Evolutionary conservation across 495 filamentous ascomycete species (phyloP).

Genomic region (Chaetomium cochliodes): DNA sequence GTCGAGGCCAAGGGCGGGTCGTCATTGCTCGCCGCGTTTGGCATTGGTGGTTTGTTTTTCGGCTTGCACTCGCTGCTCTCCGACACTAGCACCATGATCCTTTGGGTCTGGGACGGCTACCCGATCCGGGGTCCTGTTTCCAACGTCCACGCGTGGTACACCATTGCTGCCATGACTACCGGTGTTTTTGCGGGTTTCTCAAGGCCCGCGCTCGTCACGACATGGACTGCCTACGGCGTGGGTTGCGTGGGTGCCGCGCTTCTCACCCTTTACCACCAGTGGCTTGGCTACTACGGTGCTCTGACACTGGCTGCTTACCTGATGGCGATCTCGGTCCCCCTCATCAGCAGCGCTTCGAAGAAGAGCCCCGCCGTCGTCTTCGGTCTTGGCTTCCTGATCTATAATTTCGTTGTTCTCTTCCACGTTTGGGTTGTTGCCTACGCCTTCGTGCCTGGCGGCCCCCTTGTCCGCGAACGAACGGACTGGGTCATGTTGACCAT

Average conservation of each 20-base stretch:
- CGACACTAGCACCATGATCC: slow-evolving; percentile 98
- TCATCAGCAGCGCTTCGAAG: slow-evolving; percentile 72
- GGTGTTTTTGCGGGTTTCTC: slow-evolving; percentile 80
- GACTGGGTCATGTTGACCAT: slow-evolving; percentile 88
- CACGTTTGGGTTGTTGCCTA: slow-evolving; percentile 99
- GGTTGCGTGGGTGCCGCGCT: slow-evolving; percentile 77
- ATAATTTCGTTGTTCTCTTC: slow-evolving; percentile 88
- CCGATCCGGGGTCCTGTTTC: slow-evolving; percentile 87
- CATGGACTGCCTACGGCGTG: slow-evolving; percentile 78
- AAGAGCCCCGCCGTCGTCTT: slow-evolving; percentile 76
- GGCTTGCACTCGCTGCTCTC: slow-evolving; percentile 91
- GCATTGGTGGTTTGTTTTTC: slow-evolving; percentile 82
- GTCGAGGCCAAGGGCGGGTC: slow-evolving; percentile 58
- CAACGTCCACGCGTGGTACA: slow-evolving; percentile 81
- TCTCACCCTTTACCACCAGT: slow-evolving; percentile 74
- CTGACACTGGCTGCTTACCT: slow-evolving; percentile 73
- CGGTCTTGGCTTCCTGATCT: slow-evolving; percentile 81
- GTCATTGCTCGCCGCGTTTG: slow-evolving; percentile 66
- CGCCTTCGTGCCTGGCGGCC: slow-evolving; percentile 97
- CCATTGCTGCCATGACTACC: slow-evolving; percentile 79
- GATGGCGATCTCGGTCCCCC: slow-evolving; percentile 73
- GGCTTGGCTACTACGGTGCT: slow-evolving; percentile 88
- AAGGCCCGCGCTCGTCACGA: slow-evolving; percentile 64
- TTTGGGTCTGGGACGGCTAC: slow-evolving; percentile 99
- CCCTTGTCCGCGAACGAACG: slow-evolving; percentile 87